Evolutionary conservation across 768 basidiomycete genomes (phyloP).

Genomic region (Lentinus tigrinus): DNA sequence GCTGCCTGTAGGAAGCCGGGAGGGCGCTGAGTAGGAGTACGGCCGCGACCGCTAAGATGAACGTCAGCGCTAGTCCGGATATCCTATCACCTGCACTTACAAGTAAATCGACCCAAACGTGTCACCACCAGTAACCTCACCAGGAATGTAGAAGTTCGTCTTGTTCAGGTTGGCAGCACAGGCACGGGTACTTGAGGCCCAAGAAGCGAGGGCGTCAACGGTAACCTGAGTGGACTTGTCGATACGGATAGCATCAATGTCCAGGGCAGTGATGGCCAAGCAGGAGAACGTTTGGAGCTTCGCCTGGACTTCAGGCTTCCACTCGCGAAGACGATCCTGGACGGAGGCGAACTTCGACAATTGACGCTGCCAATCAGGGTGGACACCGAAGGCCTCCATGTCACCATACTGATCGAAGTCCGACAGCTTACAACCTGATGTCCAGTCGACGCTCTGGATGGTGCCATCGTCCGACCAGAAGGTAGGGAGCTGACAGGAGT

Average conservation of each 20-base stretch:
- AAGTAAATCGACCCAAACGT: conserved; percentile 85
- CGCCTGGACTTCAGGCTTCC: conserved; percentile 76
- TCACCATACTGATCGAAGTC: conserved; percentile 97
- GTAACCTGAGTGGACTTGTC: conserved; percentile 94
- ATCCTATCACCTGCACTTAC: conserved; percentile 40
- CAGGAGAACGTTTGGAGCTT: conserved; percentile 81
- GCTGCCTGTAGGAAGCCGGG: conserved; percentile 67
- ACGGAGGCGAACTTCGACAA: conserved; percentile 94
- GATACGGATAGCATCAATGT: conserved; percentile 92
- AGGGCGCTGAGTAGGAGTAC: conserved; percentile 71
- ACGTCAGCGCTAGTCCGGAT: neutral
- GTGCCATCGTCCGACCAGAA: conserved; percentile 82
- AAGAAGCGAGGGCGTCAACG: conserved; percentile 72
- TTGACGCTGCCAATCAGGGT: conserved; percentile 92
- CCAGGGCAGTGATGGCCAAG: conserved; percentile 83
- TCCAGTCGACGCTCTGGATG: conserved; percentile 50
- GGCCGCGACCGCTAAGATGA: conserved; percentile 73
- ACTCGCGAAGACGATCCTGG: conserved; percentile 93
- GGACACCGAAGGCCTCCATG: conserved; percentile 97
- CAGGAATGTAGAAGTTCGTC: conserved; percentile 86
- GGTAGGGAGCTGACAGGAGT: conserved; percentile 69
- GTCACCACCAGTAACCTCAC: conserved; percentile 94
- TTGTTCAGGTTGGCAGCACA: conserved; percentile 77
- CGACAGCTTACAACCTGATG: conserved; percentile 71
- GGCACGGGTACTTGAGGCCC: conserved; percentile 70